Conservation (phyloP, 257 asterid species). For the Solanum raphanifolium region DNA sequence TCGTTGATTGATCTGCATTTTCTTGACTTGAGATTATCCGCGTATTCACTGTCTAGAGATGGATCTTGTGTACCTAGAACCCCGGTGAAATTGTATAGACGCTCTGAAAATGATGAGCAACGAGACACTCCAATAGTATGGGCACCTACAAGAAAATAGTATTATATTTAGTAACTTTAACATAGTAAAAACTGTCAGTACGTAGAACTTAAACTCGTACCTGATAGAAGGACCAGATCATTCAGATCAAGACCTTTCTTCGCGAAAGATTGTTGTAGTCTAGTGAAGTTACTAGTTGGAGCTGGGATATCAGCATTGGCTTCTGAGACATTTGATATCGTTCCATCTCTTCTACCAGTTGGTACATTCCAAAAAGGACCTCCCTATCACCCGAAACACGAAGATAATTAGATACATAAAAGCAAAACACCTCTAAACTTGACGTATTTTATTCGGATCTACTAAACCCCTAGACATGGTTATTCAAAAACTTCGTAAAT, state of each 20-base stretch:
- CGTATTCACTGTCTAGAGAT: conserved; percentile 28
- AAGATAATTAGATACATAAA: neutral
- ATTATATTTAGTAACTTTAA: neutral
- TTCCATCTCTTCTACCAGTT: conserved; percentile 29
- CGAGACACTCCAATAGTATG: conserved; percentile 53
- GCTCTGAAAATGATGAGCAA: conserved; percentile 39
- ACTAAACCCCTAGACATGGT: no score
- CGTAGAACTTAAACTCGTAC: neutral
- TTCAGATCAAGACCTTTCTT: conserved; percentile 35
- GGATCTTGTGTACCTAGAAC: conserved; percentile 36
- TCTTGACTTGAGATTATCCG: neutral
- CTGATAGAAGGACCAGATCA: conserved; percentile 39
- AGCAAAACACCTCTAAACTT: no score
- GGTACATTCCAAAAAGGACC: conserved; percentile 32
- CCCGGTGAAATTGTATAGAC: conserved; percentile 50
- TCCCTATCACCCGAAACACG: neutral
- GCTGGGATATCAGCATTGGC: conserved; percentile 47
- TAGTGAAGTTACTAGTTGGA: conserved; percentile 42
- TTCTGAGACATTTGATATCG: conserved; percentile 16
- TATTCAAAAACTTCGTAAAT: neutral
- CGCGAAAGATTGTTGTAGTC: conserved; percentile 30
- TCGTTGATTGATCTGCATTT: neutral
- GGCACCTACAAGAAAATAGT: conserved; percentile 17
- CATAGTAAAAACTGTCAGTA: neutral
- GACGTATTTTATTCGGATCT: neutral